Percentiles rank a stretch among this genome's conserved stretches.
Evolutionary conservation across 2,329 filamentous ascomycete species (phyloP).

Genomic region (Byssoonygena ceratinophila): DNA sequence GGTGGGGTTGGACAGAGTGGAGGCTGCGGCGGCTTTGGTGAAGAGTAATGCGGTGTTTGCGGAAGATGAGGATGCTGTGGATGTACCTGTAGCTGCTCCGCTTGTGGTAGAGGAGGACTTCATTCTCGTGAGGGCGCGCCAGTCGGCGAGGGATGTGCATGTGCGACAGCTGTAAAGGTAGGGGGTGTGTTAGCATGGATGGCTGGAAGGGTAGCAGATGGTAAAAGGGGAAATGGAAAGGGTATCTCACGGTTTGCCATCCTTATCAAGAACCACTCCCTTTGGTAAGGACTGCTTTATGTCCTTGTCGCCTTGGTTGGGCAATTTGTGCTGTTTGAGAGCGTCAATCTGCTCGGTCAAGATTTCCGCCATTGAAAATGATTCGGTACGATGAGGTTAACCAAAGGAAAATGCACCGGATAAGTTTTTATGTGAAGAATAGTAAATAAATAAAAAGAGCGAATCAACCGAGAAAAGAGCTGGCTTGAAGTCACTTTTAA

Average conservation of each 20-base stretch:
- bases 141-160: conserved; percentile 40
- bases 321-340: conserved; percentile 10
- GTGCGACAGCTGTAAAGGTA: conserved; percentile 35
- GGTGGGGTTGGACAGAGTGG: conserved; percentile 19
- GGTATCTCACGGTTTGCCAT: conserved; percentile 40
- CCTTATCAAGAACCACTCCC: conserved; percentile 41
- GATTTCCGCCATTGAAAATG: conserved; percentile 17
- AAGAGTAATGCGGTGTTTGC: conserved; percentile 29
- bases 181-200: not conserved
- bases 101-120: conserved; percentile 21
- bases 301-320: conserved; percentile 18
- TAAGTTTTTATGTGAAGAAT: not conserved
- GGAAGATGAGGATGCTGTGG: conserved; percentile 16
- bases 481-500: too few relatives aligned
- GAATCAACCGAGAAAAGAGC: too few relatives aligned
- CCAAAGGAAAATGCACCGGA: not conserved
- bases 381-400: too few relatives aligned
- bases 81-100: not conserved
- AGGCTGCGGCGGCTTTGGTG: conserved; percentile 21
- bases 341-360: conserved; percentile 21
- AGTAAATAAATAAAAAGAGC: not conserved
- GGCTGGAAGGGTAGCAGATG: too few relatives aligned
- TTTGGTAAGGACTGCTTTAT: conserved; percentile 28
- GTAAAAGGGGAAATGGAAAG: not conserved
- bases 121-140: conserved; percentile 37